A percentile compares a stretch with the other conserved stretches of the same genome.
Conservation (phyloP, 2,329 filamentous ascomycete species). For the Plenodomus lindquistii region DNA sequence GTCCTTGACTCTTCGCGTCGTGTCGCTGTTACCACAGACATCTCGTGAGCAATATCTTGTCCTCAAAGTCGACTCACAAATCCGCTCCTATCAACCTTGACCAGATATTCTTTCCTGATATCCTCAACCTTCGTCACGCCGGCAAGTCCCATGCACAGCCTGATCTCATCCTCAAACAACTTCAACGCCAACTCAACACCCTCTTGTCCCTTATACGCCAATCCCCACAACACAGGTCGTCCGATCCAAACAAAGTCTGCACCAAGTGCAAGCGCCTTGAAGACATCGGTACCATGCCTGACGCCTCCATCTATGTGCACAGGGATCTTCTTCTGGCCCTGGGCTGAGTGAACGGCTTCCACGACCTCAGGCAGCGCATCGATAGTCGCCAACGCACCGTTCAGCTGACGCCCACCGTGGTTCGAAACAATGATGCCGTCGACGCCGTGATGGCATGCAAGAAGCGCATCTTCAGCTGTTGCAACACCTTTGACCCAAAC, state of each 20-base stretch:
- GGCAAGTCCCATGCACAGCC: slow-evolving; percentile 28
- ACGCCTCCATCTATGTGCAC: slow-evolving; percentile 89
- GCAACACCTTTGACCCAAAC: slow-evolving; percentile 52
- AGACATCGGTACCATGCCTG: slow-evolving; percentile 84
- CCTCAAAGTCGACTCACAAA: slow-evolving; percentile 45
- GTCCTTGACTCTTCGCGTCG: too few species aligned
- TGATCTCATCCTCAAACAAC: slow-evolving; percentile 23
- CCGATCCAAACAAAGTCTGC: slow-evolving; percentile 77
- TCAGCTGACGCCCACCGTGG: slow-evolving; percentile 58
- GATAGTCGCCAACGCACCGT: slow-evolving; percentile 48
- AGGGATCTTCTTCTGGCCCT: slow-evolving; percentile 52
- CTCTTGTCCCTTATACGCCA: slow-evolving; percentile 49
- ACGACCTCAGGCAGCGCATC: slow-evolving; percentile 59
- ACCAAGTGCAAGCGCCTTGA: slow-evolving; percentile 91
- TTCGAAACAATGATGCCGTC: slow-evolving; percentile 56
- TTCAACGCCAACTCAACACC: slow-evolving; percentile 25
- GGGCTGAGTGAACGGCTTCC: slow-evolving; percentile 49
- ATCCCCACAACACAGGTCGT: slow-evolving; percentile 66
- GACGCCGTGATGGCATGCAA: slow-evolving; percentile 48
- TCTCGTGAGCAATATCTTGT: too few species aligned
- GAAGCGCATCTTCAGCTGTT: slow-evolving; percentile 46
- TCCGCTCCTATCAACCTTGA: slow-evolving; percentile 27
- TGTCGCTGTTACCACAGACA: too few species aligned
- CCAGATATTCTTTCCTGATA: slow-evolving; percentile 27
- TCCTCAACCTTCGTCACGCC: slow-evolving; percentile 26